Base-by-base conservation (phyloP, 2,329 filamentous ascomycete genomes). In the Biscogniauxia marginata region DNA sequence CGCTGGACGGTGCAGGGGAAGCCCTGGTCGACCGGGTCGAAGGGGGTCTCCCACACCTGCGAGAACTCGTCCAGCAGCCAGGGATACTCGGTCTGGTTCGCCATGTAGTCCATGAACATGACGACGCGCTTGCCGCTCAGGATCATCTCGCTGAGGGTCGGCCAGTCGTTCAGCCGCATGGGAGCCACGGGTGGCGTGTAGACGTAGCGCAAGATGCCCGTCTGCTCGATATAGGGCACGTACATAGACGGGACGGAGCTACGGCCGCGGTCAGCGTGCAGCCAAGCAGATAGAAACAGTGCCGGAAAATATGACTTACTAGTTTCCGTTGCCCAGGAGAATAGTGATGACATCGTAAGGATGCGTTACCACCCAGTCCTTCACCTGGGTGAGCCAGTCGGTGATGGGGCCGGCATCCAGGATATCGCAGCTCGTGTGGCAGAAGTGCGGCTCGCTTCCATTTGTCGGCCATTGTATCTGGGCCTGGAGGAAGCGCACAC, bases 41-140 rank as follows among this genome's bases (percentile, higher is more conserved):
- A 97, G 0, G 90, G 90, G 0, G 92, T 93, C 75, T 97, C 91
- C 90, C 90, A 96, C 75, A 96, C 83, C 68, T 96, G 89, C 5
- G 83, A 84, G 76, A 96, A 97, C 73, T 97, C 82, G 71, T 96
- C 90, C 44, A 96, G 79, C 45, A 96, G 82, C 84, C 91, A 97
- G 0, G 93, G 91, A 18, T 91, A 87, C 19, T 81, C 79, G 0
- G 79, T 84, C 73, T 96, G 89, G 71, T 96, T 86, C 62, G 91
- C 90, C 62, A 87, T 79, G 76, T 96, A 96, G 75, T 96, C 91
- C 75, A 96, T 82, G 74, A 95, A 91, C 72, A 95, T 81, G 60
- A 96, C 81, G 1, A 90, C 87, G 9, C 91, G 83, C 73, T 90
- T 85, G 56, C 84, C 83, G 19, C 70, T 75, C 8, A 92, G 70